Evolutionary conservation across 2,329 filamentous ascomycete species (phyloP).

Genomic region (Diplodia seriata): DNA sequence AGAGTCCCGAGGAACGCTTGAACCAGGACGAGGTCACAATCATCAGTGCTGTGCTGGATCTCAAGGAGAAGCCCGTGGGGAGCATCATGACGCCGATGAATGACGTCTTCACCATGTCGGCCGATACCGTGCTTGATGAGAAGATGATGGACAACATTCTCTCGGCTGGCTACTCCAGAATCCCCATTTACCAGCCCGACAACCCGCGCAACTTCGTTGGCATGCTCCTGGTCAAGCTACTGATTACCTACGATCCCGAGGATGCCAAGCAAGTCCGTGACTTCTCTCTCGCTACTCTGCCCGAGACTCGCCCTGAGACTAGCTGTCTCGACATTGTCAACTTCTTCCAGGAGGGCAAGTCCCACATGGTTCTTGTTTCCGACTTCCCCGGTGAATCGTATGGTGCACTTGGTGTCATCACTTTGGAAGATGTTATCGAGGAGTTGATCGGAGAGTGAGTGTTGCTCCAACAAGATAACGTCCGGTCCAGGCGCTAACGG

Average conservation of each 20-base stretch:
- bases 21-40: conserved; percentile 99
- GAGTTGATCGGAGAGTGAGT: conserved; percentile 96
- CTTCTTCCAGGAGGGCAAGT: conserved; percentile 99
- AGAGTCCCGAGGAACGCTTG: conserved; percentile 74
- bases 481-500: conserved; percentile 31
- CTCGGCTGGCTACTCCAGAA: conserved; percentile 91
- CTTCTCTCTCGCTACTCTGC: conserved; percentile 90
- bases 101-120: conserved; percentile 96
- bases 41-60: conserved; percentile 92
- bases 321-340: conserved; percentile 99
- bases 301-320: conserved; percentile 92
- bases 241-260: conserved; percentile 98
- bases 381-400: conserved; percentile 88
- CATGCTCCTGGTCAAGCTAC: conserved; percentile 97
- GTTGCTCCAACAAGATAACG: neutral
- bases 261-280: conserved; percentile 86
- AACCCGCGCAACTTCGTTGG: conserved; percentile 90
- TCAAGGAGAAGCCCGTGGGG: conserved; percentile 94
- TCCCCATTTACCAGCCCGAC: conserved; percentile 88
- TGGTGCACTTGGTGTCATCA: conserved; percentile 91
- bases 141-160: conserved; percentile 93
- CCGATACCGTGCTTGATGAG: conserved; percentile 91
- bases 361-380: conserved; percentile 96
- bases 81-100: conserved; percentile 99
- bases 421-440: conserved; percentile 96